Conservation (phyloP, 2,329 filamentous ascomycete species). For the Fusarium sp. region DNA sequence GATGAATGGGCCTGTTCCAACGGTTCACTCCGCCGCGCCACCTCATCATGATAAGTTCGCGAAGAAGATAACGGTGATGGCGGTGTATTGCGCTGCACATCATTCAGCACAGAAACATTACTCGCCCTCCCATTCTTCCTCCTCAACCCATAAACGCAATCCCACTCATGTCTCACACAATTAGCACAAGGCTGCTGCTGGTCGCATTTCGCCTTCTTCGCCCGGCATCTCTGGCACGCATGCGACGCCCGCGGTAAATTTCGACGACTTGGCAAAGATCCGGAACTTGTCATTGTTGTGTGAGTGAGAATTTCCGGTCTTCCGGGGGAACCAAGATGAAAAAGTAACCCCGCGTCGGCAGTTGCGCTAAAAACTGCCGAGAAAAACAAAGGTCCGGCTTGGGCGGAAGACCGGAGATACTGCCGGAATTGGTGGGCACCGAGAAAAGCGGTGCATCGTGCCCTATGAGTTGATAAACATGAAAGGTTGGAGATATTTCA, state of each 20-base stretch:
- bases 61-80: background rate
- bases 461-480: background rate
- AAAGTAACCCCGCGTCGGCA: background rate
- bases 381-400: background rate
- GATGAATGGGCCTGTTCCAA: background rate
- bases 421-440: background rate
- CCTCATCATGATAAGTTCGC: background rate
- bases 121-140: background rate
- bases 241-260: slow-evolving; percentile 7
- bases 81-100: background rate
- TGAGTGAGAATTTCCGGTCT: background rate
- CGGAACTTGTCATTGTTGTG: background rate
- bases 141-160: background rate
- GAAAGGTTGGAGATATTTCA: too few species aligned
- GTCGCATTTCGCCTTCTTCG: slow-evolving; percentile 5
- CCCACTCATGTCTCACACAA: background rate
- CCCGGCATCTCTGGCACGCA: slow-evolving; percentile 6
- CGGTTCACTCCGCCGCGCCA: background rate
- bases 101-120: background rate
- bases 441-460: slow-evolving; percentile 3
- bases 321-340: background rate
- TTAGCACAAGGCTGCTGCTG: slow-evolving; percentile 6
- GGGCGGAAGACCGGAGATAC: slow-evolving; percentile 13
- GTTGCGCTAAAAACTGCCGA: background rate
- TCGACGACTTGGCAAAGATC: background rate